These are phyloP conservation scores for Centaurea solstitialis DNA, from an alignment of 129 eudicot genomes.

Conservation along the genomic window DNA sequence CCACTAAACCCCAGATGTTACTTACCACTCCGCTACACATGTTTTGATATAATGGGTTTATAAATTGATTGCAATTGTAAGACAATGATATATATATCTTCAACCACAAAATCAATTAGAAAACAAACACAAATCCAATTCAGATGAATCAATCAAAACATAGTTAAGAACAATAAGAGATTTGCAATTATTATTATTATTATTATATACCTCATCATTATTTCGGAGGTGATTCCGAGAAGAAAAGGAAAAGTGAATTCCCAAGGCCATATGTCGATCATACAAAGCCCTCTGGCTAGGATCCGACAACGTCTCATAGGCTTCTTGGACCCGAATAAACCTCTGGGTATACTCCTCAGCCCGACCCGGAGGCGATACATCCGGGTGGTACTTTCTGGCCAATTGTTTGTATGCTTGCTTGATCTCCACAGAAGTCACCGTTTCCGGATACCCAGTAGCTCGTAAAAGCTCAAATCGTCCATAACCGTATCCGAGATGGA, in stretches of 20 bases:
- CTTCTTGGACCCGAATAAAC: slow-evolving; percentile 91
- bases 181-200: too few species aligned
- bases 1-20: too few species aligned
- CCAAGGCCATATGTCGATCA: slow-evolving; percentile 61
- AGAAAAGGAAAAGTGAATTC: slow-evolving; percentile 61
- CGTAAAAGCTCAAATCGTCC: slow-evolving; percentile 55
- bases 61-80: background rate
- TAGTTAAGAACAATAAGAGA: too few species aligned
- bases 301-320: slow-evolving; percentile 91
- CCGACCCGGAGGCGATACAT: slow-evolving; percentile 92
- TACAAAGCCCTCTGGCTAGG: slow-evolving; percentile 69
- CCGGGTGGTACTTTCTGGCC: slow-evolving; percentile 96
- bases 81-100: background rate
- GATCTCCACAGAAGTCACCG: slow-evolving; percentile 59
- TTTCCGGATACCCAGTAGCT: slow-evolving; percentile 74
- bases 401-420: slow-evolving; percentile 89
- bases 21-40: too few species aligned
- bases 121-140: background rate
- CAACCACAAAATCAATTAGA: background rate
- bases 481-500: slow-evolving; percentile 12
- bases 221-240: slow-evolving; percentile 34
- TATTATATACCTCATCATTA: slow-evolving; percentile 49
- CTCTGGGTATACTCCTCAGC: slow-evolving; percentile 73
- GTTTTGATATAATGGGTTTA: too few species aligned
- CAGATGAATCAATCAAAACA: too few species aligned